phyloP scores from a whole-genome alignment of 2,329 filamentous ascomycete genomes.

The Sarocladium strictum region DNA sequence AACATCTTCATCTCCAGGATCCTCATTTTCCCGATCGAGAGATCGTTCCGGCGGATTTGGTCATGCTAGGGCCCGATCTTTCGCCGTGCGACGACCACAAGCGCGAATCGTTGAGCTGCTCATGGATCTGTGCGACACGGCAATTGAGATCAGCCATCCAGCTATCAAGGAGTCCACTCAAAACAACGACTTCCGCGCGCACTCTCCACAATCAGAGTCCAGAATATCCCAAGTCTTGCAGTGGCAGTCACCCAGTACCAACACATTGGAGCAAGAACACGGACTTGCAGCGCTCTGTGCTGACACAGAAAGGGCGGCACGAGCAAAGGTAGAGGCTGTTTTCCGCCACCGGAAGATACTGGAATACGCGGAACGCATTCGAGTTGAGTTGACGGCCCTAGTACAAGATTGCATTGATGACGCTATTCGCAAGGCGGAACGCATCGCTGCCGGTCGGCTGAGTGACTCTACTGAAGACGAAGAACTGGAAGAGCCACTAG shows the following conservation, averaged over 20 bases:
- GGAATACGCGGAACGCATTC: slow-evolving; percentile 92
- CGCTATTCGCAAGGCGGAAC: slow-evolving; percentile 81
- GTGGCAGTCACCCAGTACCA: slow-evolving; percentile 92
- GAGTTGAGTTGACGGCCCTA: slow-evolving; percentile 84
- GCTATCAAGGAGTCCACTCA: slow-evolving; percentile 76
- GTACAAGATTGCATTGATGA: slow-evolving; percentile 95
- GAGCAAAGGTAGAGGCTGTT: slow-evolving; percentile 87
- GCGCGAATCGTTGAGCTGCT: slow-evolving; percentile 92
- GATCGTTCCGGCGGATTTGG: slow-evolving; percentile 70
- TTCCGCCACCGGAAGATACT: slow-evolving; percentile 87
- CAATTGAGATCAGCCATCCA: slow-evolving; percentile 89
- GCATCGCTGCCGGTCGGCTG: slow-evolving; percentile 77
- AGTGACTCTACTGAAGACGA: slow-evolving; percentile 68
- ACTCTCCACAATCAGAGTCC: slow-evolving; percentile 93
- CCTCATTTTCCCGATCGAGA: slow-evolving; percentile 65
- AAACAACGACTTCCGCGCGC: slow-evolving; percentile 76
- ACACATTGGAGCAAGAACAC: slow-evolving; percentile 88
- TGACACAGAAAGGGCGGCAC: slow-evolving; percentile 80
- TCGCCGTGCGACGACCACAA: slow-evolving; percentile 83
- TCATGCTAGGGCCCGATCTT: slow-evolving; percentile 78
- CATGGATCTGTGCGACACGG: slow-evolving; percentile 91
- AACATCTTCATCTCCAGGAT: slow-evolving; percentile 64
- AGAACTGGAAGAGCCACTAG: slow-evolving; percentile 35
- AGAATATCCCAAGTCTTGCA: slow-evolving; percentile 90
- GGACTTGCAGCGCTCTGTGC: slow-evolving; percentile 81